phyloP scores from a whole-genome alignment of 306 rosid species.

The Vachellia collinsii region DNA sequence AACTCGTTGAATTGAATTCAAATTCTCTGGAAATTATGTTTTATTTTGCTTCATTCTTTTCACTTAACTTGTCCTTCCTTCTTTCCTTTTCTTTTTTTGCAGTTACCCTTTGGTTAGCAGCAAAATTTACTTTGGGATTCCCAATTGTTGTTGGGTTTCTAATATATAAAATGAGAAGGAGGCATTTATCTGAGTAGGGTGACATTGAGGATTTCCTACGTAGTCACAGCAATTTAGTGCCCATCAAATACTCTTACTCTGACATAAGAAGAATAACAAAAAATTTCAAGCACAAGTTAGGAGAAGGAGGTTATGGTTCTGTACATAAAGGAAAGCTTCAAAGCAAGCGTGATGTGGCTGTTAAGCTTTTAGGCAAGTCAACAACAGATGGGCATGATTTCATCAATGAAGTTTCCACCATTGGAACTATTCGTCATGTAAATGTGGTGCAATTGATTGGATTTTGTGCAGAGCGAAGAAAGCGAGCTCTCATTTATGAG shows the following conservation, averaged over 20 bases:
- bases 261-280: constrained; percentile 27
- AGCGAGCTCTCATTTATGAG: background rate
- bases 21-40: too few relatives aligned
- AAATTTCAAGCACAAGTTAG: constrained; percentile 25
- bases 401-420: background rate
- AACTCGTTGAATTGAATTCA: too few relatives aligned
- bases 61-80: too few relatives aligned
- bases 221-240: constrained; percentile 12
- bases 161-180: constrained; percentile 26
- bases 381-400: background rate
- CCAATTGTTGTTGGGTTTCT: background rate
- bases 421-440: background rate
- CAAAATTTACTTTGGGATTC: background rate
- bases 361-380: background rate
- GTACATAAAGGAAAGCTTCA: background rate
- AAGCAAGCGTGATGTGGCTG: background rate
- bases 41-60: too few relatives aligned
- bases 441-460: constrained; percentile 12
- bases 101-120: background rate
- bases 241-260: constrained; percentile 10
- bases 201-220: constrained; percentile 19
- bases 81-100: too few relatives aligned
- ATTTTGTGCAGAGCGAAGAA: background rate
- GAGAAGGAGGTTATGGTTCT: background rate
- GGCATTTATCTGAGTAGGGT: background rate